phyloP scores from a whole-genome alignment of 441 rosid species.

The Macaranga tanarius region DNA sequence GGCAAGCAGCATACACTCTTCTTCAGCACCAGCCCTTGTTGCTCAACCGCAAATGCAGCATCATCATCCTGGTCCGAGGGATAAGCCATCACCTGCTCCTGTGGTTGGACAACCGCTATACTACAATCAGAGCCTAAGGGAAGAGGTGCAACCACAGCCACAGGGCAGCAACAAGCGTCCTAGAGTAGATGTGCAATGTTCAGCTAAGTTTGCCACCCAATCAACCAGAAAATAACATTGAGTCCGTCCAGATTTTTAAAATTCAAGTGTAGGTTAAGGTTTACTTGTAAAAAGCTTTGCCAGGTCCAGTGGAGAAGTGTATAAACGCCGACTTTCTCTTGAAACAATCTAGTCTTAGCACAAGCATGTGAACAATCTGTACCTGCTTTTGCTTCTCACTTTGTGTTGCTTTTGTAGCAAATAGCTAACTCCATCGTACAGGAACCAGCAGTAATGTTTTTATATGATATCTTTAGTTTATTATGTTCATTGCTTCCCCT shows the following conservation, averaged over 20 bases:
- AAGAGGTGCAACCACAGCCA: background rate
- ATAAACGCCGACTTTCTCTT: too few relatives aligned
- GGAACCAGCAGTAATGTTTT: too few relatives aligned
- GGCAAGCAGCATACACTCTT: background rate
- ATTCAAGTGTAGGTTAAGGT: too few relatives aligned
- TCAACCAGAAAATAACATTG: too few relatives aligned
- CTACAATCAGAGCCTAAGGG: background rate
- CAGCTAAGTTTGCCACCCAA: too few relatives aligned
- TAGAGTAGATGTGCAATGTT: slow-evolving; percentile 17
- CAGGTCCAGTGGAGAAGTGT: too few relatives aligned
- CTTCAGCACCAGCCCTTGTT: background rate
- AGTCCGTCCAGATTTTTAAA: too few relatives aligned
- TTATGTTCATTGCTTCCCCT: too few relatives aligned
- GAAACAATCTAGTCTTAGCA: too few relatives aligned
- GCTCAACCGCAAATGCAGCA: slow-evolving; percentile 9
- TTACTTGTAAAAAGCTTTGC: too few relatives aligned
- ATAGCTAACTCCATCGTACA: background rate
- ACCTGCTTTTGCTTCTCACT: background rate
- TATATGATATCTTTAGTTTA: too few relatives aligned
- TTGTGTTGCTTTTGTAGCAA: background rate
- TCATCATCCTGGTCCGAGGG: background rate
- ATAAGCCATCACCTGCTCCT: slow-evolving; percentile 11
- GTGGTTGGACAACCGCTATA: slow-evolving; percentile 14
- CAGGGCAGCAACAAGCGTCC: slow-evolving; percentile 31
- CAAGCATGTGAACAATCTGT: background rate